Base-by-base conservation (phyloP, 148 eudicot genomes). In the Cornus controversa region DNA sequence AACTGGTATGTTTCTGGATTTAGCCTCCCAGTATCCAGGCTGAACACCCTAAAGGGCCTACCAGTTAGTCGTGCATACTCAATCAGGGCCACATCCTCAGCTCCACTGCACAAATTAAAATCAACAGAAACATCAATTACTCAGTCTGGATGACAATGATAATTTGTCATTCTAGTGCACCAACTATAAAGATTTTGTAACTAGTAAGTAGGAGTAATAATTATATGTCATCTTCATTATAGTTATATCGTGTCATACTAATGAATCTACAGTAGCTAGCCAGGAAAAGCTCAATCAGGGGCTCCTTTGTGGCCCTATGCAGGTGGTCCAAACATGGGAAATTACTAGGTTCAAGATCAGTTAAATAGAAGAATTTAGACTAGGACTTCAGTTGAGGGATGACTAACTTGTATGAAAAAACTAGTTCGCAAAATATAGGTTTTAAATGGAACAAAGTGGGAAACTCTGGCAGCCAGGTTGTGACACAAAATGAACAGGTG, bases 11-110 rank as follows among this genome's bases (percentile, higher is more conserved):
- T 50, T 13, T 50, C 78, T 9, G 63, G 70, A 28, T 75, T 75
- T 45, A 75, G 27, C 37, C 78, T 75, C 20, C 78, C 78, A 4
- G 78, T 75, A 28, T 75, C 78, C 23, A 75, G 78, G 78, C 78
- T 66, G 71, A 75, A 75, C 27, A 75, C 78, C 63, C 78, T 65
- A 28, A 66, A 75, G 0, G 78, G 78, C 63, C 71, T 60, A 10
- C 78, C 78, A 2, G 71, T 75, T 28, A 75, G 37, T 28, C n/a
- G 71, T 27, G 78, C 78, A 47, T 75, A 75, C 16, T 75, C 70
- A 28, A 75, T 75, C 62, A 75, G 58, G 34, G 70, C 78, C 58
- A 75, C 78, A 66, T 75, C 78, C 78, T 75, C 78, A 10, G 78
- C 78, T 25, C 78, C 78, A 27, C 78, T 75, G 78, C 78, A 64